phyloP scores from a whole-genome alignment of 192 early-diverging fungal species.

The Coemansia sp. region DNA sequence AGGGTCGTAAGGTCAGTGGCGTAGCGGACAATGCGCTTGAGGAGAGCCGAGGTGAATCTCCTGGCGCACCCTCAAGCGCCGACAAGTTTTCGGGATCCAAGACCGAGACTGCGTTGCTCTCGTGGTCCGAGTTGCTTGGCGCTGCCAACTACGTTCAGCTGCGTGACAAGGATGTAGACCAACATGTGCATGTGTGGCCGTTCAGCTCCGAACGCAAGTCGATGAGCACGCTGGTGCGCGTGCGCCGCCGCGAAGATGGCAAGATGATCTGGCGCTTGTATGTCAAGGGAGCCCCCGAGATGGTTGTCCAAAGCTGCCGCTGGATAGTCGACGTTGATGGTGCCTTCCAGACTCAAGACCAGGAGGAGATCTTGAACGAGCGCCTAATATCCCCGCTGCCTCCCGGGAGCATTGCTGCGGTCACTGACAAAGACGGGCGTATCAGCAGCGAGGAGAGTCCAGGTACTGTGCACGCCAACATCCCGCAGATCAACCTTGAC shows the following conservation, averaged over 20 bases:
- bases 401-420: not conserved
- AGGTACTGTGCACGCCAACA: slow-evolving; percentile 17
- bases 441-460: slow-evolving; percentile 22
- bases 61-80: slow-evolving; percentile 12
- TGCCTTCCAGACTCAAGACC: slow-evolving; percentile 54
- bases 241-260: slow-evolving; percentile 54
- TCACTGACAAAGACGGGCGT: slow-evolving; percentile 14
- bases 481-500: slow-evolving; percentile 57
- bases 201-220: slow-evolving; percentile 93
- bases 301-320: slow-evolving; percentile 70
- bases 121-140: slow-evolving; percentile 69
- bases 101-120: slow-evolving; percentile 91
- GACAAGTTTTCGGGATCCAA: slow-evolving; percentile 84
- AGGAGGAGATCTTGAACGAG: slow-evolving; percentile 43
- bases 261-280: slow-evolving; percentile 71
- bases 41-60: slow-evolving; percentile 30
- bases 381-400: not conserved
- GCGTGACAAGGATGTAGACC: slow-evolving; percentile 62
- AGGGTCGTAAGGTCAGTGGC: not conserved
- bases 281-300: slow-evolving; percentile 94
- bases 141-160: slow-evolving; percentile 64
- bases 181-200: slow-evolving; percentile 75
- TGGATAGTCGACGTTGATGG: slow-evolving; percentile 61
- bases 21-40: slow-evolving; percentile 14
- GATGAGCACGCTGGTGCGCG: slow-evolving; percentile 83